Evolutionary conservation across 257 asterid species (phyloP), one percentile per base, ranked within the genome.

Genomic region (Solanum sitiens): DNA sequence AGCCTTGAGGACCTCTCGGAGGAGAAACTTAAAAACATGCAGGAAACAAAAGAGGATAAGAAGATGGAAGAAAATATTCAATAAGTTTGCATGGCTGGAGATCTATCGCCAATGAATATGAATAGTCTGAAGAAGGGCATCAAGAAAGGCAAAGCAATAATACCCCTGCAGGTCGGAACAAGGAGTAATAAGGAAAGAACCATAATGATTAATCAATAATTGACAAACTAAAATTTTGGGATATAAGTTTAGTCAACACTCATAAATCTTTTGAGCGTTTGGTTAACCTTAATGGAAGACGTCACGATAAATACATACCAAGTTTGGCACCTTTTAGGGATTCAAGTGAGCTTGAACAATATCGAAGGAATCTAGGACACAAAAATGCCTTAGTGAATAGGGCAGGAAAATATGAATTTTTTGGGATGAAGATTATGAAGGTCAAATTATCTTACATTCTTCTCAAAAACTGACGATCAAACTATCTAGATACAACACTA

Each of bases 181-280:
- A 53, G 2, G 63, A 53, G 23, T 16, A 53, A 53, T 18, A 53
- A 53, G 8, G 23, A 16, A 53, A 53, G 23, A 0, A 5, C 8
- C 3, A 15, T 53, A 53, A 23, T 16, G 21, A 53, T 53, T 16
- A 6, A 53, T 53, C n/a, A 53, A 53, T 53, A 3, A 53, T 53
- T 18, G 4, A 53, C 3, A 53, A 53, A 16, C 63, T 53, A 16
- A 53, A 16, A 16, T 16, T 53, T 16, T 53, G 10, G 0, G 6
- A 53, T 53, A 53, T 53, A 16, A 53, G 63, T 9, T 0, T 10
- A 53, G n/a, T 53, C 7, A 53, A 53, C 23, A 53, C 63, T 53
- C 10, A 18, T 0, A 53, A 16, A 16, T 53, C 0, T 5, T 50
- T 53, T 53, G 63, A 16, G n/a, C 0, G 23, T 15, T 53, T 53